Evolutionary conservation across 495 filamentous ascomycete genomes (phyloP), one percentile per base, ranked within the genome.

Genomic region (Aspergillus biplanus): DNA sequence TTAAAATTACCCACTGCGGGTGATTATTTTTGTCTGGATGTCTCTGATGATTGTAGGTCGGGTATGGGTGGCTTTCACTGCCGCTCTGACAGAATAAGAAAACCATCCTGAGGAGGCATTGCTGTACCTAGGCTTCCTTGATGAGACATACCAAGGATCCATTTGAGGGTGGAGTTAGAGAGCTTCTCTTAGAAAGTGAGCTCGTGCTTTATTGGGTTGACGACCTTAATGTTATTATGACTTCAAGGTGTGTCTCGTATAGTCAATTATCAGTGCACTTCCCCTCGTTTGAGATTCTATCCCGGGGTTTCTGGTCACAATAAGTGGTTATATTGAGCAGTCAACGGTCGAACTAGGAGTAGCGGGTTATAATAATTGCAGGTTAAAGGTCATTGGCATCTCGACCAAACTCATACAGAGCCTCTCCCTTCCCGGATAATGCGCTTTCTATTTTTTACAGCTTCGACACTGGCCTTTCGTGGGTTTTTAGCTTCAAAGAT

Each of bases 401-500:
- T 44, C 39, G 39, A 44, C 33, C 5, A 53, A 27, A 53, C 21
- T 32, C 50, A 33, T 12, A 15, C 39, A 44, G 39, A 44, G 12
- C 50, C 50, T 15, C 21, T 33, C 7, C 50, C 50, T 33, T 53
- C 50, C 50, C 27, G n/a, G 7, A 60, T 5, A 37, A 60, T 60
- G 13, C 58, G 46, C 33, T 27, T 60, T 21, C 58, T 33, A 2
- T 18, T 33, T 46, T 52, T 52, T n/a, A 35, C 58, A 15, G 46
- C 52, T 18, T 58, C 34, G 6, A 63, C 33, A 46, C 62, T 64
- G 11, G 62, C 62, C 48, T 64, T 64, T 4, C 62, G 55, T 4
- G 62, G 62, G n/a, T 64, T 64, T 16, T 21, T 37, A 9, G 49
- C 62, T 31, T 59, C 49, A 33, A 65, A 65, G 15, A 59, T 35